phyloP scores from a whole-genome alignment of 768 basidiomycete species.

The Steccherinum ochraceum region DNA sequence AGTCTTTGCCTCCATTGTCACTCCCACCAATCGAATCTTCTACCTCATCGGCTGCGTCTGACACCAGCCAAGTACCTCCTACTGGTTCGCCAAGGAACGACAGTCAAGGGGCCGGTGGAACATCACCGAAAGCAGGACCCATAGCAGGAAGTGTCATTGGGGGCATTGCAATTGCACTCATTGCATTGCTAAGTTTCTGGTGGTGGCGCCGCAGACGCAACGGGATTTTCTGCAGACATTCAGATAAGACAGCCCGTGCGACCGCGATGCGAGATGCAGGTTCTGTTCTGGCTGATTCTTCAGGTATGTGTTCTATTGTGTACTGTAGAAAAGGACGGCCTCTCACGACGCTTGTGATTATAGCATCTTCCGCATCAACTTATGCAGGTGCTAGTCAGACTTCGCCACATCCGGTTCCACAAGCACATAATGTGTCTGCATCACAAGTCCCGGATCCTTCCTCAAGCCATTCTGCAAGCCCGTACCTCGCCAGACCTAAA shows the following conservation, averaged over 20 bases:
- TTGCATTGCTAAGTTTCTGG: conserved; percentile 5
- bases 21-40: conserved; percentile 2
- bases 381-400: too few relatives aligned
- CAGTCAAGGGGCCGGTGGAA: not conserved
- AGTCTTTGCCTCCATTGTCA: not conserved
- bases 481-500: not conserved
- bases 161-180: conserved; percentile 8
- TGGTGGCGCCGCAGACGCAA: conserved; percentile 1
- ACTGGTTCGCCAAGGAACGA: not conserved
- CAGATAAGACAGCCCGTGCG: not conserved
- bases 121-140: conserved; percentile 8
- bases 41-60: conserved; percentile 1
- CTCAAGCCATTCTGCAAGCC: not conserved
- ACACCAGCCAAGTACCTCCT: not conserved
- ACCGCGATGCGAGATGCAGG: not conserved
- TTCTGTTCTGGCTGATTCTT: too few relatives aligned
- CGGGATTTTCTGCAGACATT: not conserved
- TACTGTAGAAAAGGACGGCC: not conserved
- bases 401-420: conserved; percentile 7
- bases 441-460: not conserved
- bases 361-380: not conserved
- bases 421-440: conserved; percentile 4
- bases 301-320: too few relatives aligned
- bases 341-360: not conserved
- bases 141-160: conserved; percentile 16